A percentile compares a stretch with the other conserved stretches of the same genome.
phyloP scores from a whole-genome alignment of 768 basidiomycete species.

The Crepidotus variabilis region DNA sequence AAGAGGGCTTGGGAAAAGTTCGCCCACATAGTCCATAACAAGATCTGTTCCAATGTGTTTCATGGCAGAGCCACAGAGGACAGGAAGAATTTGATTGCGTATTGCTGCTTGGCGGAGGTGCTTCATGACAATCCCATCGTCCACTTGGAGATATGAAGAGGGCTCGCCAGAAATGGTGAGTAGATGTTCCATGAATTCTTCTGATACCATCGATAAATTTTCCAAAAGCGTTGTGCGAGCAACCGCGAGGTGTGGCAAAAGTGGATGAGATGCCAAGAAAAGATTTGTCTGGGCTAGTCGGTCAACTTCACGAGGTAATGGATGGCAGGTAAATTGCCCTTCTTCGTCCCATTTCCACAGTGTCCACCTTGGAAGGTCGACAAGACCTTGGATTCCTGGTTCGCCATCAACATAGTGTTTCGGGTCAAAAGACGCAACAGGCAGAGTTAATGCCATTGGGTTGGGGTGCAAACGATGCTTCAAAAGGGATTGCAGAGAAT shows the following conservation, averaged over 20 bases:
- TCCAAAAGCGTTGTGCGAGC: slow-evolving; percentile 75
- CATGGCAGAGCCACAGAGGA: slow-evolving; percentile 80
- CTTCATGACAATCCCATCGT: slow-evolving; percentile 47
- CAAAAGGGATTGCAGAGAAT: slow-evolving; percentile 69
- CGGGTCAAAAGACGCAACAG: slow-evolving; percentile 73
- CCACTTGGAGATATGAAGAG: slow-evolving; percentile 63
- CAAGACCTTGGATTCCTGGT: slow-evolving; percentile 80
- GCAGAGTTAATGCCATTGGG: slow-evolving; percentile 67
- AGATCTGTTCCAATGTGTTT: slow-evolving; percentile 79
- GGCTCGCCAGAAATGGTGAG: slow-evolving; percentile 53
- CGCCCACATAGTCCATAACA: slow-evolving; percentile 78
- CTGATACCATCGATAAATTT: slow-evolving; percentile 75
- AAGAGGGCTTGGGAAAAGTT: slow-evolving; percentile 72
- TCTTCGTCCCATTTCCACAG: slow-evolving; percentile 70
- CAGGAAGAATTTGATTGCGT: slow-evolving; percentile 64
- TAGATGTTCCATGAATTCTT: slow-evolving; percentile 73
- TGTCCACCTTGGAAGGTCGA: slow-evolving; percentile 83
- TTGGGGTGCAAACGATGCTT: slow-evolving; percentile 73
- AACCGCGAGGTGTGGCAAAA: slow-evolving; percentile 58
- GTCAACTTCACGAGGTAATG: slow-evolving; percentile 50
- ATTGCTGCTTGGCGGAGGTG: slow-evolving; percentile 69
- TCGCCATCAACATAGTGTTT: slow-evolving; percentile 66
- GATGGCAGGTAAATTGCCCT: slow-evolving; percentile 37
- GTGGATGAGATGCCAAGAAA: slow-evolving; percentile 60
- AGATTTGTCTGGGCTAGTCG: slow-evolving; percentile 37